phyloP scores from a whole-genome alignment of 2,329 filamentous ascomycete species.

The Exophiala bonariae region DNA sequence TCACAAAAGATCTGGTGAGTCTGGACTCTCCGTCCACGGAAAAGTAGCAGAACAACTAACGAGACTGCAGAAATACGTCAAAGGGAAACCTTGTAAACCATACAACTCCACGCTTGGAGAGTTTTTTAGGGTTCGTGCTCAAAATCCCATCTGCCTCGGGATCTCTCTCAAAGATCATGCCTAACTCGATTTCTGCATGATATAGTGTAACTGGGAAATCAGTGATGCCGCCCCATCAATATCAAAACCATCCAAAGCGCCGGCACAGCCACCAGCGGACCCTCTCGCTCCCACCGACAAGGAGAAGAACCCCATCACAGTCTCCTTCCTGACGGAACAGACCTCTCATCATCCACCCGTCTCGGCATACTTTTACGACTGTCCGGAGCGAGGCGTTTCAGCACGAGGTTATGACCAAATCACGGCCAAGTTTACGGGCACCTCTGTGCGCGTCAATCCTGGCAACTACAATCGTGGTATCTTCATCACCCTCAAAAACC shows the following conservation, averaged over 20 bases:
- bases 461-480: slow-evolving; percentile 95
- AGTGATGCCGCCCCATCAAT: slow-evolving; percentile 73
- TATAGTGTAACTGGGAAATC: slow-evolving; percentile 90
- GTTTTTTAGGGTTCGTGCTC: slow-evolving; percentile 78
- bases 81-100: slow-evolving; percentile 97
- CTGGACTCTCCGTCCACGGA: too few species aligned
- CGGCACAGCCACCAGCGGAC: slow-evolving; percentile 36
- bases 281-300: slow-evolving; percentile 32
- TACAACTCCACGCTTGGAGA: slow-evolving; percentile 97
- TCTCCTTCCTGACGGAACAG: slow-evolving; percentile 96
- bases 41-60: slow-evolving; percentile 9
- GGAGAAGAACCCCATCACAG: slow-evolving; percentile 59
- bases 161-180: not conserved
- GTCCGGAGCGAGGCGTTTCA: slow-evolving; percentile 83
- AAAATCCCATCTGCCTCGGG: not conserved
- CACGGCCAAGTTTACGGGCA: slow-evolving; percentile 96
- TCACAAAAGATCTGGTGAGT: slow-evolving; percentile 84
- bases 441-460: slow-evolving; percentile 85
- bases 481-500: slow-evolving; percentile 80
- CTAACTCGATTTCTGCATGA: slow-evolving; percentile 2
- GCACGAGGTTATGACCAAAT: slow-evolving; percentile 94
- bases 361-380: slow-evolving; percentile 91
- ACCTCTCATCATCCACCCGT: slow-evolving; percentile 97
- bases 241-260: slow-evolving; percentile 32
- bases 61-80: slow-evolving; percentile 79